Evolutionary conservation across 2,329 filamentous ascomycete species (phyloP).

Genomic region (Claviceps maximensis): DNA sequence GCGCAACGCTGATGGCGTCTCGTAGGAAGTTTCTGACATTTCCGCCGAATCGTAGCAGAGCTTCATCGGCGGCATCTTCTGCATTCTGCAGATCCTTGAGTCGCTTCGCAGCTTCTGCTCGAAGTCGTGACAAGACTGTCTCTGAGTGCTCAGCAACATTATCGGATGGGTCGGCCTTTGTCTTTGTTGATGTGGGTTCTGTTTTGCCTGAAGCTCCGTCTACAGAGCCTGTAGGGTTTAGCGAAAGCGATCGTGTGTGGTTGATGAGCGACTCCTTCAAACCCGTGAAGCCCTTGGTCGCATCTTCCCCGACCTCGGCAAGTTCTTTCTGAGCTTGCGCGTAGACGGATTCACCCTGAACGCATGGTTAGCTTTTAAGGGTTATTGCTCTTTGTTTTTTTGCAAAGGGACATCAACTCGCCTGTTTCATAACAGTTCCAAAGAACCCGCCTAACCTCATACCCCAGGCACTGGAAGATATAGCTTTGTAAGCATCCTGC

Average conservation of each 20-base stretch:
- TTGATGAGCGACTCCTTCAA: conserved; percentile 54
- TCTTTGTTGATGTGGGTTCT: conserved; percentile 34
- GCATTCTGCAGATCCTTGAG: conserved; percentile 82
- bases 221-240: conserved; percentile 32
- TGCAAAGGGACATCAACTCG: conserved; percentile 18
- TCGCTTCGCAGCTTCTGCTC: conserved; percentile 64
- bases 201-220: conserved; percentile 21
- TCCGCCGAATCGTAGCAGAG: conserved; percentile 77
- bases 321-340: conserved; percentile 80
- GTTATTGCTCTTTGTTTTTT: background rate
- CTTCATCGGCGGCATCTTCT: conserved; percentile 93
- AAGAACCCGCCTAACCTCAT: conserved; percentile 77
- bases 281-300: conserved; percentile 64
- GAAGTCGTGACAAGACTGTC: conserved; percentile 63
- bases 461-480: conserved; percentile 86
- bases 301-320: conserved; percentile 64
- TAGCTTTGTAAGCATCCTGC: conserved; percentile 88
- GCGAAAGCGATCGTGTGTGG: conserved; percentile 60
- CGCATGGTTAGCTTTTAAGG: conserved; percentile 3
- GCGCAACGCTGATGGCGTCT: conserved; percentile 79
- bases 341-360: conserved; percentile 65
- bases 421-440: conserved; percentile 86
- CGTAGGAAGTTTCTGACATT: conserved; percentile 82
- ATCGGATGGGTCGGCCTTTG: conserved; percentile 25
- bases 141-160: conserved; percentile 35